Evolutionary conservation across 1,139 yeast genomes (phyloP).

Genomic region (Taphrina wiesneri): DNA sequence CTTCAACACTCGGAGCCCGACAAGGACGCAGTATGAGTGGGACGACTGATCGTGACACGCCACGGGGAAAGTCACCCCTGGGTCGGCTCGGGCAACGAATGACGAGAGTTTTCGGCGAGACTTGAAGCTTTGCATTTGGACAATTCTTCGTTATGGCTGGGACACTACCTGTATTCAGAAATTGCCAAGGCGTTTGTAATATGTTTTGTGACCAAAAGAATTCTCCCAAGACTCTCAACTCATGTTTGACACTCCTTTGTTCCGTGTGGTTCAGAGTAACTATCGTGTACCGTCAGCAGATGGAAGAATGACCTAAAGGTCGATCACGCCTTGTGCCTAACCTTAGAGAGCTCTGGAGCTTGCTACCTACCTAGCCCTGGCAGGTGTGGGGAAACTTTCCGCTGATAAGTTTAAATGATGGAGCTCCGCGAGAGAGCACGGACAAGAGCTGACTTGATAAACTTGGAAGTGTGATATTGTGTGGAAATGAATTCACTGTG

Average conservation of each 20-base stretch:
- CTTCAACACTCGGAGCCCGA: background rate
- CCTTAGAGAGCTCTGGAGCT: background rate
- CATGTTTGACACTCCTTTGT: background rate
- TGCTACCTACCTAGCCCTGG: background rate
- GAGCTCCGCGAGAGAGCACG: background rate
- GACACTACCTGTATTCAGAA: too few relatives aligned
- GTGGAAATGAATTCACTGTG: slow-evolving; percentile 2
- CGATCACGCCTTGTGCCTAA: too few relatives aligned
- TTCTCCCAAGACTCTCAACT: background rate
- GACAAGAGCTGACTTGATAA: too few relatives aligned
- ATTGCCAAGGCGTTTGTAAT: background rate
- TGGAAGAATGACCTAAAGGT: too few relatives aligned
- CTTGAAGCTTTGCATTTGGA: background rate
- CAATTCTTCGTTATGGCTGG: background rate
- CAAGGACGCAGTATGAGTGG: slow-evolving; percentile 11
- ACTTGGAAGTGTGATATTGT: background rate
- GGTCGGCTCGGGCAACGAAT: slow-evolving; percentile 12
- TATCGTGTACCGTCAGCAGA: background rate
- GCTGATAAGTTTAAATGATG: background rate
- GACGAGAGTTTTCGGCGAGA: slow-evolving; percentile 11
- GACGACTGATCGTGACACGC: background rate
- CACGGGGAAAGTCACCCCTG: slow-evolving; percentile 15
- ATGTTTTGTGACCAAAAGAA: background rate
- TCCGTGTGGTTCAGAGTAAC: background rate
- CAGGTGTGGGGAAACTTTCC: background rate